Evolutionary conservation across 164 flowering plant genomes (phyloP), one percentile per base, ranked within the genome.

Genomic region (Paratinospora sagittata): DNA sequence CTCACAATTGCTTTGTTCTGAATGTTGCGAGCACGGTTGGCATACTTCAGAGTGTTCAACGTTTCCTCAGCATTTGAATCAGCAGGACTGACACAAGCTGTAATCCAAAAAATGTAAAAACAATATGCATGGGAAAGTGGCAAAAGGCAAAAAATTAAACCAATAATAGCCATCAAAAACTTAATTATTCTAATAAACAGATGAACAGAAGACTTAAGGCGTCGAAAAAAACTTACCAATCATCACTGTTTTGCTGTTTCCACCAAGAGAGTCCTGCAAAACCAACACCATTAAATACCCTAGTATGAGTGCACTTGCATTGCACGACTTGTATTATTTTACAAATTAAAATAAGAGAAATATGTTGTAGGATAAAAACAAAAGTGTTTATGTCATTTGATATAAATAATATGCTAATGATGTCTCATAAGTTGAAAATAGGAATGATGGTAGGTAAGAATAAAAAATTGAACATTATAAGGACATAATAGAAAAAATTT

Each of bases 31-130:
- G 99, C 97, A 72, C 99, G 97, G 77, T 96, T 96, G 63, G 99
- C 97, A 82, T 96, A 96, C 77, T 96, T 96, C 69, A 96, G 70
- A 3, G 99, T 96, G 77, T 96, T 96, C 12, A 96, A 70, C 1
- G 99, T 96, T 71, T 96, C 99, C 76, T 96, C 99, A 0, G 99
- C 96, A 85, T 96, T 96, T 66, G 95, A 87, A 62, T 96, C 99
- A 24, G 99, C 99, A 37, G 98, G 98, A 74, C 99, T 96, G n/a
- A 96, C 91, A 73, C 99, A 96, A 68, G 98, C 98, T 96, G 68
- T 11, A 47, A 72, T n/a, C 43, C 7, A n/a, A 23, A n/a, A n/a
- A n/a, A n/a, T n/a, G n/a, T n/a, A n/a, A 17, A n/a, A 21, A 39
- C 9, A 21, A 43, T n/a, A n/a, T n/a, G n/a, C n/a, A n/a, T n/a